phyloP scores from a whole-genome alignment of 2,329 filamentous ascomycete genomes.

The Ceratocystis cacaofunesta region DNA sequence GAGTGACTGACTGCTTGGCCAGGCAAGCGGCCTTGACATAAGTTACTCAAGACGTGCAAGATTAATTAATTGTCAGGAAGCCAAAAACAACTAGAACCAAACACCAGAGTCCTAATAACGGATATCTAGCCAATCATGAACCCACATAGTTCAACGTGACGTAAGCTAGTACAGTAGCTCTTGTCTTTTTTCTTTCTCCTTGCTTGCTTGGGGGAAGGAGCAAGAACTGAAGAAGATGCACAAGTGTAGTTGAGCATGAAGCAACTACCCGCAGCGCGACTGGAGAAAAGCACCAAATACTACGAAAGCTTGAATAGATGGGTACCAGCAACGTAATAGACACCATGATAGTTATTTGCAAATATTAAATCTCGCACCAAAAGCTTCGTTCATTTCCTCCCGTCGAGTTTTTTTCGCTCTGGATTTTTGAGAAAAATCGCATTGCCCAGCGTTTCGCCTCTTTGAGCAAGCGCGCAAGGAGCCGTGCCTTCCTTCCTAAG shows the following conservation, averaged over 20 bases:
- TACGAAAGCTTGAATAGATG: too few relatives aligned
- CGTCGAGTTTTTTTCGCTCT: background rate
- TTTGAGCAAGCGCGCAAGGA: slow-evolving; percentile 5
- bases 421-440: background rate
- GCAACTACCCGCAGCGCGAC: background rate
- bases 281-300: background rate
- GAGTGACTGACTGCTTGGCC: too few relatives aligned
- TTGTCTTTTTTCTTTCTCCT: background rate
- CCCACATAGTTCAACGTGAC: slow-evolving; percentile 2
- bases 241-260: background rate
- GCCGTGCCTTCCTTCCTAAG: slow-evolving; percentile 6
- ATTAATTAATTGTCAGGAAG: background rate
- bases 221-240: background rate
- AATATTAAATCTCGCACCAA: too few relatives aligned
- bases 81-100: background rate
- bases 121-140: background rate
- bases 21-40: too few relatives aligned
- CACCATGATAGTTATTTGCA: too few relatives aligned
- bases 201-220: background rate
- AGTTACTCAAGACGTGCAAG: too few relatives aligned
- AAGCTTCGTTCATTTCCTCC: too few relatives aligned
- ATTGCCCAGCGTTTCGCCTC: slow-evolving; percentile 1
- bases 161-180: background rate
- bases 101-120: background rate
- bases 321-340: too few relatives aligned